These are phyloP conservation scores for Naganishia vishniacii DNA, from an alignment of 768 basidiomycete species.

Conservation along the genomic window DNA sequence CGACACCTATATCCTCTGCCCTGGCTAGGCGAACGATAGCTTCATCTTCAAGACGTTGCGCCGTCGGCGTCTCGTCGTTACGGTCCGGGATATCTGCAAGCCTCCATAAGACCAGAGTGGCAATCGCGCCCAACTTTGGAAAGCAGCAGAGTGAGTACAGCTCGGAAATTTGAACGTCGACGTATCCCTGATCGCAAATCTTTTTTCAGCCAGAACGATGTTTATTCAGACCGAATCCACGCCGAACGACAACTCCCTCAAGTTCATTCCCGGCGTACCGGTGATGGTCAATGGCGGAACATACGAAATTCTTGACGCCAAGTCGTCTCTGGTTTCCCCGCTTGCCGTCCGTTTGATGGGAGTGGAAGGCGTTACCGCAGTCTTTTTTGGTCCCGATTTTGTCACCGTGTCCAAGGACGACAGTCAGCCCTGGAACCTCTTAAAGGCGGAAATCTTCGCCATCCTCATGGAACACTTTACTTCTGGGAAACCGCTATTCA, in stretches of 20 bases:
- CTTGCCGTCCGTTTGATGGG: conserved; percentile 93
- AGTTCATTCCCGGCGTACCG: conserved; percentile 87
- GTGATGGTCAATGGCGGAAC: conserved; percentile 79
- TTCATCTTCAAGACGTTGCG: background rate
- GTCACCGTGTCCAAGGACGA: conserved; percentile 81
- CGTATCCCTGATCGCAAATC: background rate
- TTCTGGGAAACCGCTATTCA: conserved; percentile 78
- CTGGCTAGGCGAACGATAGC: background rate
- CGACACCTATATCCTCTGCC: background rate
- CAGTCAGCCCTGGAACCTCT: conserved; percentile 63
- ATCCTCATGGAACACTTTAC: conserved; percentile 97
- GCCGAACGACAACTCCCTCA: conserved; percentile 93
- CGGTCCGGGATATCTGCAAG: background rate
- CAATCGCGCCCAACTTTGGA: background rate
- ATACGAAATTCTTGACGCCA: conserved; percentile 89
- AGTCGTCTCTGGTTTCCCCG: conserved; percentile 78
- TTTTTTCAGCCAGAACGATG: conserved; percentile 61
- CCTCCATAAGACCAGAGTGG: background rate
- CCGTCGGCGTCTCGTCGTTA: background rate
- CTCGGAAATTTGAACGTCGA: background rate
- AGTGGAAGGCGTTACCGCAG: conserved; percentile 76
- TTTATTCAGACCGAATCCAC: conserved; percentile 98
- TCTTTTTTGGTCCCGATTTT: conserved; percentile 98
- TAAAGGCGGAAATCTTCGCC: conserved; percentile 96
- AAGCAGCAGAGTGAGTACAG: conserved; percentile 8